Evolutionary conservation across 1,284 basidiomycete species (phyloP), one percentile per base, ranked within the genome.

Genomic region (Macrocystidia cucumis): DNA sequence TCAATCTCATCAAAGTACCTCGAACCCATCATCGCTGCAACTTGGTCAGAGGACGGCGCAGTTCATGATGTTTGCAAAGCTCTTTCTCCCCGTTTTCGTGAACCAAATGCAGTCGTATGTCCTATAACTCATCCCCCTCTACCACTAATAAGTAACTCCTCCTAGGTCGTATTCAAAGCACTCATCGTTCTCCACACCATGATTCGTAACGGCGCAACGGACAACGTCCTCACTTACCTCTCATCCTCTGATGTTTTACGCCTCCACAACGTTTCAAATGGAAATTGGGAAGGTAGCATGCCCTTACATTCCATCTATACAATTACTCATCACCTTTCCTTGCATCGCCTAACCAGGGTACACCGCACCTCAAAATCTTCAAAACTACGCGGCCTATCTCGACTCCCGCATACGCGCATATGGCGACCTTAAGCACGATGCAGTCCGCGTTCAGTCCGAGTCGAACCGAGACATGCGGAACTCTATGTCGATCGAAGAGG

Each of bases 101-200:
- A 99, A 51, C 82, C 91, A 14, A 97, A 95, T 56, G 78, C 79
- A 20, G 78, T 91, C 34, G 91, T 95, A 54, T 45, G 45, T 35
- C 29, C 17, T 37, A 24, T 25, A n/a, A 12, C 18, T 17, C 24
- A 30, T 29, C 34, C 22, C 18, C 21, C 29, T 34, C 8, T 16
- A 14, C 32, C 5, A 21, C 33, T 42, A 14, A 43, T 12, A 20
- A 18, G 30, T 31, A 27, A 20, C 30, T 40, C 32, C 22, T 25
- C 26, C 9, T 48, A 93, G 91, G 74, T 96, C 47, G 92, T 91
- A 11, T 96, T 98, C 79, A 98, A 98, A 54, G 89, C 92, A 0
- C 69, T 98, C 47, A 82, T 98, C 50, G 89, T 96, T 4, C 66
- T 98, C 13, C 95, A 99, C 57, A 91, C 84, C 20, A 88, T 98